Conservation (phyloP, 352 stramenopile species). For the Pythium phragmitis region DNA sequence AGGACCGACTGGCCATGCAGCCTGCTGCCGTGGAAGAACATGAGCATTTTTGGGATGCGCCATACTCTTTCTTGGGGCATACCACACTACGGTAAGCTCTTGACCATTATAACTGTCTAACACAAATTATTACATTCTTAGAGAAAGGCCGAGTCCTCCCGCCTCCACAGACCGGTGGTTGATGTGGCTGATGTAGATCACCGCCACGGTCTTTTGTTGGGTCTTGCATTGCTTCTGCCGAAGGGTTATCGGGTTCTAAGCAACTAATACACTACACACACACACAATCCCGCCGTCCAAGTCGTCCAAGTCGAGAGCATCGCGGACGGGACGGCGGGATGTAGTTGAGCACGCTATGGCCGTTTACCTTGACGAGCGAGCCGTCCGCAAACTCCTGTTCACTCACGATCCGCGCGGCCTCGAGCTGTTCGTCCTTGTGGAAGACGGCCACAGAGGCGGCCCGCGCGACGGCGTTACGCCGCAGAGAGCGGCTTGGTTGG, state of each 20-base stretch:
- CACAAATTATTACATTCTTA: no score
- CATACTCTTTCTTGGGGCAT: no score
- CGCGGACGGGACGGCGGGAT: conserved; percentile 28
- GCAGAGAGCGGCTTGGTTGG: conserved; percentile 8
- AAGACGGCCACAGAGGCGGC: not conserved
- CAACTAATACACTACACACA: no score
- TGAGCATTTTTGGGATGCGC: no score
- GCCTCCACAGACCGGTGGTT: not conserved
- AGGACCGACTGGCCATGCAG: no score
- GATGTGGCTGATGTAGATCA: conserved; percentile 21
- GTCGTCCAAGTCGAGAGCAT: conserved; percentile 59
- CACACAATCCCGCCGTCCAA: conserved; percentile 89
- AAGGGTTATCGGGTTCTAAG: no score
- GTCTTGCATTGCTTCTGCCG: no score
- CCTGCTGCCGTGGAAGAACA: no score
- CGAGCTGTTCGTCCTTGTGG: conserved; percentile 16
- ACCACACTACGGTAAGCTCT: no score
- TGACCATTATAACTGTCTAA: no score
- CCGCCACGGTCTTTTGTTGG: conserved; percentile 20
- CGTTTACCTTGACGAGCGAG: conserved; percentile 18
- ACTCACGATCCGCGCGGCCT: conserved; percentile 16
- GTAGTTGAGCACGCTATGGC: conserved; percentile 39
- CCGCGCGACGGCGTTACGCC: conserved; percentile 5
- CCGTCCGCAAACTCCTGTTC: conserved; percentile 26
- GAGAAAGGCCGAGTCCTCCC: no score